Conservation (phyloP, 2,329 filamentous ascomycete genomes). For the Penicillium brevicompactum region DNA sequence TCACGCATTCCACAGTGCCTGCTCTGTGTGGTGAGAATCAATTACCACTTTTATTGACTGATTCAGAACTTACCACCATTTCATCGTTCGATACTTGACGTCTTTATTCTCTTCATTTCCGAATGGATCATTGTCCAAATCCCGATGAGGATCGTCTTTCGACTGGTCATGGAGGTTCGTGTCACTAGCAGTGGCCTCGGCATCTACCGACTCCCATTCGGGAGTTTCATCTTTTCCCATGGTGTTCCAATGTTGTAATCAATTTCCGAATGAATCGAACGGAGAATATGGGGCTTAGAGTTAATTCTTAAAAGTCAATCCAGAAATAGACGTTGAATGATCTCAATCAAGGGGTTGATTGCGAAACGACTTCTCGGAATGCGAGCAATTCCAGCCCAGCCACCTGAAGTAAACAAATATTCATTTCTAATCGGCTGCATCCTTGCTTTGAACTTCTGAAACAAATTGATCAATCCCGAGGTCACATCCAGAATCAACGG, state of each 20-base stretch:
- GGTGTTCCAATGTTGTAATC: neutral
- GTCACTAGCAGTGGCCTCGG: neutral
- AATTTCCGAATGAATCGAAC: neutral
- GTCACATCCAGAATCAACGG: neutral
- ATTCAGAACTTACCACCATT: conserved; percentile 39
- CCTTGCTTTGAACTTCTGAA: neutral
- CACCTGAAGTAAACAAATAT: neutral
- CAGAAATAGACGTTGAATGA: neutral
- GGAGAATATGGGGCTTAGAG: neutral
- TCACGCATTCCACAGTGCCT: conserved; percentile 42
- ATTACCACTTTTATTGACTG: neutral
- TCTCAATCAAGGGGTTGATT: neutral
- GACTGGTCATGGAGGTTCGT: neutral
- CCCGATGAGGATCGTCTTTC: neutral
- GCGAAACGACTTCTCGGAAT: neutral
- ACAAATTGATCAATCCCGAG: neutral
- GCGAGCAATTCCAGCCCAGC: neutral
- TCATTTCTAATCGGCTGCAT: neutral
- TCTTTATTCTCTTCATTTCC: conserved; percentile 41
- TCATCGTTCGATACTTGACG: conserved; percentile 54
- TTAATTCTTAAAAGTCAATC: neutral
- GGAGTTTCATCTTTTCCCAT: neutral
- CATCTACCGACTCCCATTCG: neutral
- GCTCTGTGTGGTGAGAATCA: neutral
- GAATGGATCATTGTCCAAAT: conserved; percentile 33